Base-by-base conservation (phyloP, 306 rosid genomes). In the Hippophae gyantsensis region DNA sequence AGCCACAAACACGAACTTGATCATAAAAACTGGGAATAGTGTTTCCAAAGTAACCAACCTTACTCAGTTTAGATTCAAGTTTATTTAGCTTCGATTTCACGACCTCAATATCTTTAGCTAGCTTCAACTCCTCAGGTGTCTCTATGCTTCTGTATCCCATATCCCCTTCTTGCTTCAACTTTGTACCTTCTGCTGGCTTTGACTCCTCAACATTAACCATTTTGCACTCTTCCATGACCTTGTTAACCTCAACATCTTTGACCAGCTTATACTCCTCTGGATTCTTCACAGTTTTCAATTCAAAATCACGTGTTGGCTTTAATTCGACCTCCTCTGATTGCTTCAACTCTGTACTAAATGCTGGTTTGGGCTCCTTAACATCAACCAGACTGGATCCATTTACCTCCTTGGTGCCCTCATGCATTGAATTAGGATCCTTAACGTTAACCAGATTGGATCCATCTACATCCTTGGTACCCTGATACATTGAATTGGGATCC, bases 61-160 rank as follows among this genome's bases (percentile, higher is more conserved):
- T 86, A 43, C 74, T 72, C 42, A 93, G 85, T 78, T 93, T 86
- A 61, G 80, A 70, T 73, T 86, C 94, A 68, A 93, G 75, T 66
- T 80, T 74, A 65, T 74, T 76, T 9, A 86, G 72, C 79, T 86
- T 86, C 23, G 70, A 75, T 62, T 93, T 93, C 78, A 93, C 77
- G 79, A 82, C 89, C 71, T 82, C 82, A 54, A 93, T 71, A 65
- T 82, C 85, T 76, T 73, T 72, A 14, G 79, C 67, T 57, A 92
- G 67, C 71, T 82, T 75, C 73, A 77, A 65, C n/a, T 62, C 73
- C 50, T 72, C 73, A 40, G 12, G 61, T 52, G 59, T 55, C 67
- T 63, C 69, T 54, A 71, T 78, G 53, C 65, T 76, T 27, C 61
- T 54, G 54, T 65, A 48, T 69, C 66, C 75, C 61, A 58, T 73